Conservation (phyloP, 2,329 filamentous ascomycete species). For the Rhinocladiella mackenziei region DNA sequence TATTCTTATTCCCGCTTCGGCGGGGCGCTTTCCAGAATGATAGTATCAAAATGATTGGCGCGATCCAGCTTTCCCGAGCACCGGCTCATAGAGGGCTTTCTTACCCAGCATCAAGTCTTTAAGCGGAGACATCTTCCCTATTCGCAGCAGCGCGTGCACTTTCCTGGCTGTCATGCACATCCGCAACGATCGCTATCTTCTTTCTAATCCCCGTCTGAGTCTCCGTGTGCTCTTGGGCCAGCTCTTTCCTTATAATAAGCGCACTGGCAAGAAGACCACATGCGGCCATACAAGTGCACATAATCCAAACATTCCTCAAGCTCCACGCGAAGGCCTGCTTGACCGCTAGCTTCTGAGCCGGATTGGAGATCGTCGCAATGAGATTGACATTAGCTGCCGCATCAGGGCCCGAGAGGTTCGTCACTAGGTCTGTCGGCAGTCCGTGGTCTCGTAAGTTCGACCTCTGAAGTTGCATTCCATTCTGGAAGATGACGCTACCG, state of each 20-base stretch:
- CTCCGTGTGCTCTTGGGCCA: constrained; percentile 42
- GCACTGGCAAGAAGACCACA: constrained; percentile 29
- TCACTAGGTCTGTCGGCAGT: constrained; percentile 26
- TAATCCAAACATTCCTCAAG: constrained; percentile 50
- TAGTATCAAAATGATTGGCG: too few relatives aligned
- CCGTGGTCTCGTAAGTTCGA: constrained; percentile 25
- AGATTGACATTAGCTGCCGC: constrained; percentile 33
- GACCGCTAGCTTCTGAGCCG: constrained; percentile 37
- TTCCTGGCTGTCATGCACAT: too few relatives aligned
- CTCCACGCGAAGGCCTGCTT: constrained; percentile 41
- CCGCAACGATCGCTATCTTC: too few relatives aligned
- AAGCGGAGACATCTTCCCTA: too few relatives aligned
- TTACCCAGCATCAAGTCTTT: too few relatives aligned
- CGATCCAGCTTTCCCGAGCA: too few relatives aligned
- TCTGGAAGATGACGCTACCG: constrained; percentile 50
- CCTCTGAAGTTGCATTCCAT: constrained; percentile 32
- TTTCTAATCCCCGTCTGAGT: constrained; percentile 44
- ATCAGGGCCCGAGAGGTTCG: constrained; percentile 23
- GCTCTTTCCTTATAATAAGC: constrained; percentile 37
- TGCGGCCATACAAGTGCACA: constrained; percentile 30
- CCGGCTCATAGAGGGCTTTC: too few relatives aligned
- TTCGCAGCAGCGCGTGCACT: too few relatives aligned
- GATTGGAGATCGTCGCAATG: constrained; percentile 28
- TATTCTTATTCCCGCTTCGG: too few relatives aligned
- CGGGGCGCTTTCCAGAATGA: too few relatives aligned